These are phyloP conservation scores for Maudiozyma barnettii DNA, from an alignment of 805 yeast species.

Conservation along the genomic window DNA sequence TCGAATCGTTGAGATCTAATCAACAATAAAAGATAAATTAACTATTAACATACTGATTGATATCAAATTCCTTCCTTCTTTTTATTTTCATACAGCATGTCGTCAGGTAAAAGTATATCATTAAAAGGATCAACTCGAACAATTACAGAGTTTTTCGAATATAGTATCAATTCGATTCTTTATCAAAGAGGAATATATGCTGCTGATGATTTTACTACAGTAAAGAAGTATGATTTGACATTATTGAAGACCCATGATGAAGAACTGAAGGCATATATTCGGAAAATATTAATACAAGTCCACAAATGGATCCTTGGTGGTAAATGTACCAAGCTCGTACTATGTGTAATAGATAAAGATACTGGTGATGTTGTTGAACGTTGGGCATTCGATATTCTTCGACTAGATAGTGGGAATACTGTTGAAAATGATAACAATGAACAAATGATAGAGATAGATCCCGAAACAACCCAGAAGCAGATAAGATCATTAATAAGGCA, in stretches of 20 bases:
- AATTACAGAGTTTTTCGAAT: conserved; percentile 78
- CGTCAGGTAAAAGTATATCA: conserved; percentile 19
- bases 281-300: conserved; percentile 57
- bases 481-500: conserved; percentile 84
- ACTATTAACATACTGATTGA: neutral
- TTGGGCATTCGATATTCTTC: conserved; percentile 72
- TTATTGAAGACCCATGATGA: conserved; percentile 64
- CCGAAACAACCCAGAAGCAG: conserved; percentile 47
- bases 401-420: conserved; percentile 2
- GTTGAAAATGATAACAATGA: conserved; percentile 4
- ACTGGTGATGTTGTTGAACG: conserved; percentile 64
- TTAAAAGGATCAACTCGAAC: conserved; percentile 70
- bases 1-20: too few relatives aligned
- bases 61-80: neutral
- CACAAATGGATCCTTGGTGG: conserved; percentile 67
- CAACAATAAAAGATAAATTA: too few relatives aligned
- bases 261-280: conserved; percentile 62
- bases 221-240: conserved; percentile 70
- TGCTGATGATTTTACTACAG: conserved; percentile 69
- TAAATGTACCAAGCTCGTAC: conserved; percentile 54
- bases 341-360: conserved; percentile 63
- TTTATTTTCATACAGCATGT: neutral
- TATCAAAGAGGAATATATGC: conserved; percentile 90
- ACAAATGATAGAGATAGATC: conserved; percentile 2
- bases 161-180: conserved; percentile 67